Percentiles rank a stretch among this genome's conserved stretches.
Evolutionary conservation across 176 grass and related monocot species (phyloP).

Genomic region (Aegilops longissima): DNA sequence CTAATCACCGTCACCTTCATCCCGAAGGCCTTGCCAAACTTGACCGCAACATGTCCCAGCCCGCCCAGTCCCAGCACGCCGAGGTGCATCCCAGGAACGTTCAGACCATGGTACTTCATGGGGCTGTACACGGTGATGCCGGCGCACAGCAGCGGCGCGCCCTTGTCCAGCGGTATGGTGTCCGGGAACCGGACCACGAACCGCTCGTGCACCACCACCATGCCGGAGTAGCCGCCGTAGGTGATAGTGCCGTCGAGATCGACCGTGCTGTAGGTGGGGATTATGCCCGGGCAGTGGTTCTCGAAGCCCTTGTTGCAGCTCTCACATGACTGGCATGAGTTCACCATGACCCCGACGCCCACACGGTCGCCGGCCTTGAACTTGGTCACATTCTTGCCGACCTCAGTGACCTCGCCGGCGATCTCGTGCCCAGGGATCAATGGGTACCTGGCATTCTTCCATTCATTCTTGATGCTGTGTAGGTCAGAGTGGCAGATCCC

Average conservation of each 20-base stretch:
- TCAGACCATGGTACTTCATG: constrained; percentile 59
- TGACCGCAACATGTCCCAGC: constrained; percentile 71
- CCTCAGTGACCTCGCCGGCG: constrained; percentile 58
- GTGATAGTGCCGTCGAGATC: constrained; percentile 51
- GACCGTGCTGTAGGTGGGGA: constrained; percentile 60
- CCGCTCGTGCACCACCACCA: constrained; percentile 47
- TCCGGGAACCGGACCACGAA: constrained; percentile 71
- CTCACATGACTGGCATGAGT: constrained; percentile 59
- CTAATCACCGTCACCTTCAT: constrained; percentile 82
- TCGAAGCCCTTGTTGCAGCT: constrained; percentile 48
- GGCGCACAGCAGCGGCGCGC: constrained; percentile 67
- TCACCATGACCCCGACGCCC: constrained; percentile 67
- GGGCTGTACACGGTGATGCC: constrained; percentile 70
- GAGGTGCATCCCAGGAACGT: constrained; percentile 41
- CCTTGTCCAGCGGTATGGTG: constrained; percentile 52
- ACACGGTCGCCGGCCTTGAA: constrained; percentile 64
- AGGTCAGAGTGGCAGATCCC: constrained; percentile 85
- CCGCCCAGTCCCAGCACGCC: constrained; percentile 64
- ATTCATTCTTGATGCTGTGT: constrained; percentile 75
- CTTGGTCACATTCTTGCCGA: constrained; percentile 51
- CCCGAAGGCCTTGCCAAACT: constrained; percentile 70
- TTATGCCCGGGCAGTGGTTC: constrained; percentile 36
- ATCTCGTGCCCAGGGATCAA: constrained; percentile 83
- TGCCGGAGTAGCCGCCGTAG: constrained; percentile 66
- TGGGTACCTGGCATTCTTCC: constrained; percentile 56